Base-by-base conservation (phyloP, 164 flowering plant species). In the Tetracentron sinense region DNA sequence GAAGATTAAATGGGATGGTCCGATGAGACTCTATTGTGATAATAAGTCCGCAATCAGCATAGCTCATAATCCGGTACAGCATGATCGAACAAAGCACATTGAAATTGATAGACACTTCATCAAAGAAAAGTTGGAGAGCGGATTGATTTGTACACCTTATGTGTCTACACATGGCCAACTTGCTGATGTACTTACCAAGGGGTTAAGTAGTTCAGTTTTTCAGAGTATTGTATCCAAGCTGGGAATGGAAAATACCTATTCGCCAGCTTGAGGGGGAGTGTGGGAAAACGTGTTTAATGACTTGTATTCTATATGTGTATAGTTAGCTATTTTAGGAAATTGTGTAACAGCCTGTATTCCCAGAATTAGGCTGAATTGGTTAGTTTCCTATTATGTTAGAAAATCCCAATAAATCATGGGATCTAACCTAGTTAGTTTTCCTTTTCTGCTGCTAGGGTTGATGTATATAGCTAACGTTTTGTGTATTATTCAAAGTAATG, bases 121-220 rank as follows among this genome's bases (percentile, higher is more conserved):
- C 44, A 38, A 38, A 16, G 44, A 38, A 10, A 38, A 38, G 22
- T 46, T 28, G 31, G 63, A 60, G 7, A 27, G 51, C 25, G 63
- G 52, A 46, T 60, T 60, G 38, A 46, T 60, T 46, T 60, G 35
- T 29, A 56, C 59, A 29, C 42, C 42, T 6, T 30, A 56, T 30
- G 22, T 56, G 20, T 56, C 59, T 30, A 47, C 54, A 21, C 6
- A 47, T 10, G 38, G 63, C 17, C 63, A 47, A 27, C n/a, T 60
- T 46, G 52, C 21, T 7, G 63, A 60, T 60, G 20, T 60, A 2
- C 52, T 60, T 27, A 46, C 63, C 7, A 60, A 60, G 26, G 63
- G 54, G 6, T 15, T 60, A 10, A 60, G 20, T 27, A 60, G 33
- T 27, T 1, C 22, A 14, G 20, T 19, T 3, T 56, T 56, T 30